Conservation (phyloP, 2,329 filamentous ascomycete species). For the Xylaria sp. region DNA sequence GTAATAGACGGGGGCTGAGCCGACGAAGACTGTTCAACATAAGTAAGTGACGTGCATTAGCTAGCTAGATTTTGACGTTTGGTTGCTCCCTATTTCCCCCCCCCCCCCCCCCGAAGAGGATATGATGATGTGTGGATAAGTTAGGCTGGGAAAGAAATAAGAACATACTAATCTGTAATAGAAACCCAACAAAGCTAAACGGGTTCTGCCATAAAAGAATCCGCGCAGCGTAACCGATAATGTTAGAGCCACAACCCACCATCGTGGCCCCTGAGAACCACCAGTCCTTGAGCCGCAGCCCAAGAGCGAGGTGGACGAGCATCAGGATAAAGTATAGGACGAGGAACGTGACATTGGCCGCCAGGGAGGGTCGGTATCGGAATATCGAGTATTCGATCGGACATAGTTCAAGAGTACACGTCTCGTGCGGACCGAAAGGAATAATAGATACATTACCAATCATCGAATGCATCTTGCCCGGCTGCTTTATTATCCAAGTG, state of each 20-base stretch:
- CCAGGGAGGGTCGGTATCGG: slow-evolving; percentile 58
- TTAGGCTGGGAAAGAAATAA: neutral
- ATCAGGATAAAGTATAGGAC: slow-evolving; percentile 59
- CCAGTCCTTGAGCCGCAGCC: slow-evolving; percentile 59
- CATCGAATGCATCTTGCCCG: slow-evolving; percentile 8
- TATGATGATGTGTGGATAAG: neutral
- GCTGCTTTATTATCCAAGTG: neutral
- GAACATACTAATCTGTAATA: slow-evolving; percentile 69
- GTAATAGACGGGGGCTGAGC: slow-evolving; percentile 65
- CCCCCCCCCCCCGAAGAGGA: neutral
- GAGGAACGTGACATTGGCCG: slow-evolving; percentile 56
- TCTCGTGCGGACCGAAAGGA: slow-evolving; percentile 58
- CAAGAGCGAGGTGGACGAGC: slow-evolving; percentile 57
- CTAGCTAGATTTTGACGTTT: neutral
- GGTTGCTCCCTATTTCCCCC: neutral
- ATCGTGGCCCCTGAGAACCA: slow-evolving; percentile 64
- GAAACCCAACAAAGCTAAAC: slow-evolving; percentile 67
- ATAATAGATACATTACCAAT: slow-evolving; percentile 10
- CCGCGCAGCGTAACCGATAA: slow-evolving; percentile 71
- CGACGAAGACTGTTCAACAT: slow-evolving; percentile 62
- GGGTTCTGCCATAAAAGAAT: slow-evolving; percentile 67
- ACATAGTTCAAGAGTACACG: slow-evolving; percentile 62
- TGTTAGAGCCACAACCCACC: slow-evolving; percentile 65
- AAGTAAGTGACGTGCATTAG: neutral
- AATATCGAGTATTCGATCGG: slow-evolving; percentile 58